Base-by-base conservation (phyloP, 495 filamentous ascomycete species). In the Geoglossum glabrum region DNA sequence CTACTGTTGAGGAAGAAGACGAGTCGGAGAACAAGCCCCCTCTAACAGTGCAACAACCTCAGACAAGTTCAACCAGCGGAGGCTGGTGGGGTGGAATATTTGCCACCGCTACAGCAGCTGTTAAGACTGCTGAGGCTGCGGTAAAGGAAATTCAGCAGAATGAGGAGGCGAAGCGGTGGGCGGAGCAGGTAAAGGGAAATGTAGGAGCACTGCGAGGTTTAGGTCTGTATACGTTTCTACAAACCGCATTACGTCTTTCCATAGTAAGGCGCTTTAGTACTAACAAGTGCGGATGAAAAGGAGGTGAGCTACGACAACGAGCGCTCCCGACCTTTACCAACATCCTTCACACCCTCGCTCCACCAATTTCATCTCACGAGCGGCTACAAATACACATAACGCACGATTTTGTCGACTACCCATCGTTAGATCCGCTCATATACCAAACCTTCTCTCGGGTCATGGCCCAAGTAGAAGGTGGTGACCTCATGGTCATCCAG, bases 391-490 rank as follows among this genome's bases (percentile, higher is more conserved):
- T 99, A 67, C 92, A 99, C 74, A 87, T 93, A 58, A 95, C 93
- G 21, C 93, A 97, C 72, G 89, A 96, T 66, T 77, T 97, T 21
- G 80, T 87, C 52, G 86, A 86, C 56, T 99, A 99, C 69, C 92
- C 93, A 9, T 88, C 85, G 40, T 80, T 99, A 59, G 90, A 97
- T 68, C 89, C 90, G 11, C 78, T 96, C 28, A 87, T 97, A 65
- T 90, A 95, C 69, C 76, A 77, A 33, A 88, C 92, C 62, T 99
- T 99, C 74, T 88, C 86, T 57, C 83, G 89, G 55, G 90, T 99
- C 47, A 99, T 99, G 92, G 76, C 90, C 31, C 92, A 99, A 70
- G 92, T 99, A 56, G 92, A 99, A 70, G 92, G 92, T 57, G 92
- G 92, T 25, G 92, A 97, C 66, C 79, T 99, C n/a, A 73, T 97